Conservation (phyloP, 148 eudicot genomes). For the Dianthus caryophyllus region DNA sequence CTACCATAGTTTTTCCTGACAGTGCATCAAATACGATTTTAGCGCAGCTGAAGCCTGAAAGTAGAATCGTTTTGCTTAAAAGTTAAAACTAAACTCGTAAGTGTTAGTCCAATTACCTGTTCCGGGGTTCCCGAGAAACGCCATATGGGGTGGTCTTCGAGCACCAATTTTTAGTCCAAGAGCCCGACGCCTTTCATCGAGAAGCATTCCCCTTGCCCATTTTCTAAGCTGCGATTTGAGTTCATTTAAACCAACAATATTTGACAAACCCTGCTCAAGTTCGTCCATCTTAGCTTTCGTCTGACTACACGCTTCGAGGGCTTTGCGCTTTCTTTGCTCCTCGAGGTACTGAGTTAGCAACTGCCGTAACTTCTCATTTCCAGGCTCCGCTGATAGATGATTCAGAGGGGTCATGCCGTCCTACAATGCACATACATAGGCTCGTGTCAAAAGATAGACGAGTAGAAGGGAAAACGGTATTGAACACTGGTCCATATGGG, state of each 20-base stretch:
- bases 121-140: conserved; percentile 98
- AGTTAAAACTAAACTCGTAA: background rate
- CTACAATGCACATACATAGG: conserved; percentile 31
- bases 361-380: conserved; percentile 64
- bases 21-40: conserved; percentile 15
- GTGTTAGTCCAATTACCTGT: conserved; percentile 54
- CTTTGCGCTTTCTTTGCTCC: conserved; percentile 77
- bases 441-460: conserved; percentile 9
- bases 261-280: conserved; percentile 66
- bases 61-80: background rate
- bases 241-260: conserved; percentile 72
- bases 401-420: conserved; percentile 83
- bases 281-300: conserved; percentile 95
- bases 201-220: conserved; percentile 99
- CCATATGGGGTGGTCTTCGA: conserved; percentile 97
- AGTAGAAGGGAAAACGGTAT: background rate
- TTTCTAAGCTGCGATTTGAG: conserved; percentile 81
- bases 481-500: background rate
- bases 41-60: conserved; percentile 1
- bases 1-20: conserved; percentile 98
- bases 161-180: conserved; percentile 90
- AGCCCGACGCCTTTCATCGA: conserved; percentile 96
- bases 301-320: conserved; percentile 87
- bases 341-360: conserved; percentile 57
- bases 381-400: conserved; percentile 81